Conservation (phyloP, 352 stramenopile genomes). For the Thalassiosira mediterranea region DNA sequence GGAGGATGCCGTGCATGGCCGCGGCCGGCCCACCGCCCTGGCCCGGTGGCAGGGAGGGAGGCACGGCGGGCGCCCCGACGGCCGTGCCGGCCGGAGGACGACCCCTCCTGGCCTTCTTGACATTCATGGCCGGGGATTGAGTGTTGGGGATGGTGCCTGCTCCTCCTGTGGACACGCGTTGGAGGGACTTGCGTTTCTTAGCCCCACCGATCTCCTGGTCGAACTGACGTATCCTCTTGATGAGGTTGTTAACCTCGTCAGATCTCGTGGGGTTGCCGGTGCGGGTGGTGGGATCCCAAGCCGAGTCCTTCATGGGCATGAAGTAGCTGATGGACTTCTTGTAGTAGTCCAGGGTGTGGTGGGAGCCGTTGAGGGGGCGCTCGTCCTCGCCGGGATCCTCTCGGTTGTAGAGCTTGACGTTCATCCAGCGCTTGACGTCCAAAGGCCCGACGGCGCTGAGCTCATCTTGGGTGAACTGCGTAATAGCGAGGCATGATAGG, state of each 20-base stretch:
- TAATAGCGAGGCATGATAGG: background rate
- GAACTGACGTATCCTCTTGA: constrained; percentile 28
- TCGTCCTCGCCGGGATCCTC: background rate
- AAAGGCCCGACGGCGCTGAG: constrained; percentile 19
- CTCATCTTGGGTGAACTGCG: constrained; percentile 31
- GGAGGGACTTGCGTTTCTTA: constrained; percentile 26
- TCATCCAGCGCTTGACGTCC: constrained; percentile 21
- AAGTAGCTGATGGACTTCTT: constrained; percentile 33
- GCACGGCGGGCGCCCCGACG: background rate
- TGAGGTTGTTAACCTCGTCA: constrained; percentile 32
- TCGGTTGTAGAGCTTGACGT: constrained; percentile 27
- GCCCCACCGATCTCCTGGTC: constrained; percentile 8
- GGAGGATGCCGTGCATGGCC: constrained; percentile 17
- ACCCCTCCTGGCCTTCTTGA: constrained; percentile 7
- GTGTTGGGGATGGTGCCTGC: background rate
- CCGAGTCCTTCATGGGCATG: constrained; percentile 22
- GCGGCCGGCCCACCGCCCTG: background rate
- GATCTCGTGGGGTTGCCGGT: constrained; percentile 35
- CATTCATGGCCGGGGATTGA: background rate
- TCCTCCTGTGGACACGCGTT: background rate
- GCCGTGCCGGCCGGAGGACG: background rate
- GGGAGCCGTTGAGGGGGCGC: constrained; percentile 10
- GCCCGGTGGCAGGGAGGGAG: background rate
- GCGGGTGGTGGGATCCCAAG: constrained; percentile 19
- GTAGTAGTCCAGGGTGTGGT: constrained; percentile 29